Conservation (phyloP, 169 alveolate genomes). For the Eimeria maxima region DNA sequence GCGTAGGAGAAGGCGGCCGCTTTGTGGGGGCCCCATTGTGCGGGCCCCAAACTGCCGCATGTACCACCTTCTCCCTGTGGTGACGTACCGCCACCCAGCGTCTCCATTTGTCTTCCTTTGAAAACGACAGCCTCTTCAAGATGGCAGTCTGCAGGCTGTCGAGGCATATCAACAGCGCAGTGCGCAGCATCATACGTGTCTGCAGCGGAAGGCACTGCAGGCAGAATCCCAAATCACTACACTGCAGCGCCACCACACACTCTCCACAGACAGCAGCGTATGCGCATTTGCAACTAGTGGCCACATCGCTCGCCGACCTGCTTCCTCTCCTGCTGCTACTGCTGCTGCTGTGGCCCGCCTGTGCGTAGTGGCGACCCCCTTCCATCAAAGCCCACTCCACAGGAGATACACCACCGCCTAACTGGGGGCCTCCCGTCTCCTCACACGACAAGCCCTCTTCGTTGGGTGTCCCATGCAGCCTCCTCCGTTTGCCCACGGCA, state of each 20-base stretch:
- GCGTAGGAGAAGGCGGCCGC: not conserved
- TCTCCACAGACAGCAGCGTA: conserved; percentile 8
- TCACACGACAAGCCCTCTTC: not conserved
- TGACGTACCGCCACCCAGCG: conserved; percentile 30
- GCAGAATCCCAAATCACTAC: not conserved
- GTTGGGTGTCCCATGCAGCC: not conserved
- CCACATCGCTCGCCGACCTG: not conserved
- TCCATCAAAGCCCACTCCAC: conserved; percentile 24
- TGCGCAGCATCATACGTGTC: conserved; percentile 10
- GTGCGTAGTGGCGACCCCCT: conserved; percentile 1
- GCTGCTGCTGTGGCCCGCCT: not conserved
- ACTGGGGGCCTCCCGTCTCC: not conserved
- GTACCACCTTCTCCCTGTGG: conserved; percentile 4
- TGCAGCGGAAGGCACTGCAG: conserved; percentile 31
- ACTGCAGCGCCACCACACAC: not conserved
- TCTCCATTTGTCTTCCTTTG: conserved; percentile 1
- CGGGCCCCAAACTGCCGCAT: not conserved
- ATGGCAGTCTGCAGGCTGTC: not conserved
- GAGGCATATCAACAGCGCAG: conserved; percentile 25
- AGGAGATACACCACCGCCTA: conserved; percentile 14
- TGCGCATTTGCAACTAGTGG: not conserved
- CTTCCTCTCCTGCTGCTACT: not conserved
- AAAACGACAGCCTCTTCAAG: not conserved
- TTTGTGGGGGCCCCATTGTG: not conserved
- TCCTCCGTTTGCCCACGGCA: conserved; percentile 7